Percentiles rank a stretch among this genome's conserved stretches.
These are phyloP conservation scores for Solioccasus polychromus DNA, from an alignment of 768 basidiomycete species.

Conservation along the genomic window DNA sequence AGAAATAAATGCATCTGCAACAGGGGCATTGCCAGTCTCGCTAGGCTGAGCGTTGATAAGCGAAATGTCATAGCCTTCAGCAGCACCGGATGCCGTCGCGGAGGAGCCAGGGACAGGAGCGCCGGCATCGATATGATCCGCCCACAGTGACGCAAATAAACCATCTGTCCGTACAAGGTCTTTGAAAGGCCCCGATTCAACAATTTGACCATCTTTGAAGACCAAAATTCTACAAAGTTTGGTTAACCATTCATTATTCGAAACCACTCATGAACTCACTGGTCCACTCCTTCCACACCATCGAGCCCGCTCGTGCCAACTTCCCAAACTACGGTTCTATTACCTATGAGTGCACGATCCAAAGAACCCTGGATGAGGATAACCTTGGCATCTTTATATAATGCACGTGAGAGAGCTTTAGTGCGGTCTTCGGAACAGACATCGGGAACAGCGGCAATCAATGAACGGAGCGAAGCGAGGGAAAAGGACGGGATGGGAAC, in stretches of 20 bases:
- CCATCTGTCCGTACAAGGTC: slow-evolving; percentile 73
- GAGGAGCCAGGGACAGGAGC: slow-evolving; percentile 36
- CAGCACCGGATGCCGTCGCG: slow-evolving; percentile 22
- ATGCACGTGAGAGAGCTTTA: slow-evolving; percentile 23
- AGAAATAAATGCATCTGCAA: neutral
- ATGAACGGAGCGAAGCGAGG: slow-evolving; percentile 70
- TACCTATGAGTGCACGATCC: slow-evolving; percentile 14
- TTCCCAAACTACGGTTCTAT: slow-evolving; percentile 30
- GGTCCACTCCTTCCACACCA: slow-evolving; percentile 58
- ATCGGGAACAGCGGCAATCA: slow-evolving; percentile 91
- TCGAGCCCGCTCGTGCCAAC: slow-evolving; percentile 16
- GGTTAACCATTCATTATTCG: neutral
- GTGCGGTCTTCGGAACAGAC: slow-evolving; percentile 41
- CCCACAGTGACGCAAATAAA: slow-evolving; percentile 85
- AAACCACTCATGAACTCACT: slow-evolving; percentile 40
- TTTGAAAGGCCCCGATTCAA: slow-evolving; percentile 78
- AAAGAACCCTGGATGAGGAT: slow-evolving; percentile 26
- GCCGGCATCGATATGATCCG: slow-evolving; percentile 69
- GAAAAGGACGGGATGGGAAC: slow-evolving; percentile 87
- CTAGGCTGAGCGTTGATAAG: slow-evolving; percentile 16
- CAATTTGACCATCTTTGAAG: slow-evolving; percentile 84
- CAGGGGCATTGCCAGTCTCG: slow-evolving; percentile 20
- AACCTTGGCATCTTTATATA: slow-evolving; percentile 24
- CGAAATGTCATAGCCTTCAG: slow-evolving; percentile 27
- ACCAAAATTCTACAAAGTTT: slow-evolving; percentile 68